These are phyloP conservation scores for Pestalotiopsis sp. DNA, from an alignment of 2,329 filamentous ascomycete genomes.

Conservation along the genomic window DNA sequence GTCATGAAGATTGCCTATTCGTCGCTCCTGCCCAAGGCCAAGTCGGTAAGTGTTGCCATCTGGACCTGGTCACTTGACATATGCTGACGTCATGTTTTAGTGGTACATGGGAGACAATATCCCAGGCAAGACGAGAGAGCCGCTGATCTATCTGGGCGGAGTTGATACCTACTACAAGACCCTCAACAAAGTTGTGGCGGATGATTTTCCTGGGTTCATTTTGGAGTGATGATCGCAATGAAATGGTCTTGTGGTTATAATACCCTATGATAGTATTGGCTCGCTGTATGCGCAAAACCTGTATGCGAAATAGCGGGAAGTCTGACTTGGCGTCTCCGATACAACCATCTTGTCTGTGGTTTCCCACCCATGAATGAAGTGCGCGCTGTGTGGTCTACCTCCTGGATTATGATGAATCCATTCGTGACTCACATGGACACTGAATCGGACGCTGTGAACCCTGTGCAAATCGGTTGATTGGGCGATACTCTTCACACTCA, in stretches of 20 bases:
- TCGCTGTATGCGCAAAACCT: not conserved
- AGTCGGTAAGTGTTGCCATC: conserved; percentile 27
- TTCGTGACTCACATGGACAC: too few species aligned
- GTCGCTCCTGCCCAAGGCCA: conserved; percentile 32
- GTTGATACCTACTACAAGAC: conserved; percentile 20
- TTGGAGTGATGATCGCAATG: not conserved
- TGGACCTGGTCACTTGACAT: not conserved
- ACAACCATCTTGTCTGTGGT: too few species aligned
- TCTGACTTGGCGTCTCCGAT: too few species aligned
- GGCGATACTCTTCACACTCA: not conserved
- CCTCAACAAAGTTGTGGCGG: not conserved
- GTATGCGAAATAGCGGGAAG: too few species aligned
- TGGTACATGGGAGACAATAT: conserved; percentile 44
- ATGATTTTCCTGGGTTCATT: conserved; percentile 2
- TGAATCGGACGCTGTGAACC: too few species aligned
- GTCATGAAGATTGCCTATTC: conserved; percentile 30
- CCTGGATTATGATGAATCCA: too few species aligned
- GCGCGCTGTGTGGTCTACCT: too few species aligned
- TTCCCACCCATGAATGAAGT: too few species aligned
- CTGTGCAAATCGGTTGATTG: too few species aligned
- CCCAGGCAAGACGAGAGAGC: conserved; percentile 40
- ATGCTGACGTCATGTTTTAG: not conserved
- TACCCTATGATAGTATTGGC: not conserved
- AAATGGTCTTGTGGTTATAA: not conserved
- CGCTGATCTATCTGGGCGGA: conserved; percentile 34